Percentiles rank a stretch among this genome's conserved stretches.
Evolutionary conservation across 345 rosid genomes (phyloP).

Genomic region (Eucalyptus pumila): DNA sequence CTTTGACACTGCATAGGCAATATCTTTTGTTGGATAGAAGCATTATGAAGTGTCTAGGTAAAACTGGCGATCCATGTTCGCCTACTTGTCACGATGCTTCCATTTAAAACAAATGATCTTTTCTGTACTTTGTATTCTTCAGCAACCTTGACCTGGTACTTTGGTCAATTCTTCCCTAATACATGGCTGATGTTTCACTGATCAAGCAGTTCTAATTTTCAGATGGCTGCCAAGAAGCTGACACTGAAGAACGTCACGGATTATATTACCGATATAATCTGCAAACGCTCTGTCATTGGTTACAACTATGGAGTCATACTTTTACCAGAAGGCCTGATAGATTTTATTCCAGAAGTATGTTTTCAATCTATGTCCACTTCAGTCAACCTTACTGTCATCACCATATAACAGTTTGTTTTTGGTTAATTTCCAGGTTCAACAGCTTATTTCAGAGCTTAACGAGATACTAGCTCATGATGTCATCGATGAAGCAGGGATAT

Average conservation of each 20-base stretch:
- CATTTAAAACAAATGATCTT: not conserved
- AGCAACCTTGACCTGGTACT: not conserved
- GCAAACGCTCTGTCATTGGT: slow-evolving; percentile 58
- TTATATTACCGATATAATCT: slow-evolving; percentile 68
- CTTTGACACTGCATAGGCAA: not conserved
- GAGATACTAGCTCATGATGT: slow-evolving; percentile 74
- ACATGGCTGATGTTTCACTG: not conserved
- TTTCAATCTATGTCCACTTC: not conserved
- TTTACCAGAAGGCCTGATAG: slow-evolving; percentile 97
- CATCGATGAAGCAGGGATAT: slow-evolving; percentile 59
- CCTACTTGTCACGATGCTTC: not conserved
- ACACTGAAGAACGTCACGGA: slow-evolving; percentile 83
- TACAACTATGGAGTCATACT: slow-evolving; percentile 92
- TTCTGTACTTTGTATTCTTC: not conserved
- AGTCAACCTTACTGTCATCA: not conserved
- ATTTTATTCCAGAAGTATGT: slow-evolving; percentile 90
- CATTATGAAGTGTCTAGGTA: not conserved
- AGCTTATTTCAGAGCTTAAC: slow-evolving; percentile 78
- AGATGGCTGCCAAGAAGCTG: slow-evolving; percentile 76
- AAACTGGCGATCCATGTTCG: not conserved
- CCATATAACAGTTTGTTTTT: not conserved
- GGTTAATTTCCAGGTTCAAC: slow-evolving; percentile 52
- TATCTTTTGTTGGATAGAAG: not conserved
- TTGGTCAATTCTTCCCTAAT: not conserved
- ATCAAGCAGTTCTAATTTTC: not conserved